Evolutionary conservation across 2,329 filamentous ascomycete genomes (phyloP), one percentile per base, ranked within the genome.

Genomic region (Helicocarpus griseus): DNA sequence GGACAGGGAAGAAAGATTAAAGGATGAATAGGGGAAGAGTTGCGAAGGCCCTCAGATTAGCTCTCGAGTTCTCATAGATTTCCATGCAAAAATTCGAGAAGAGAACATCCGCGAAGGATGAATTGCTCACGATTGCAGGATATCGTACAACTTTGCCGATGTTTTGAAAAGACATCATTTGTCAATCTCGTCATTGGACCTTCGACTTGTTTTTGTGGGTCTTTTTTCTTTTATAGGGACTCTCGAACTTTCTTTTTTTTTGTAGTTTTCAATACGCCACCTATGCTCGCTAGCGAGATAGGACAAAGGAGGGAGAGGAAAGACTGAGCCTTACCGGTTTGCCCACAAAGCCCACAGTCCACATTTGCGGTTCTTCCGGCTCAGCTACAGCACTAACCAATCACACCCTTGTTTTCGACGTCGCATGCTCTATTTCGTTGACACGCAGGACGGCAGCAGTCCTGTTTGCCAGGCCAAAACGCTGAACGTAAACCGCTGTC

Each of bases 21-120:
- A 31, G 29, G 39, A 56, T 22, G n/a, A 19, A 39, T n/a, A 46
- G n/a, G 14, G 35, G 28, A 24, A 36, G 21, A 24, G 13, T 47
- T 47, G 44, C 28, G 29, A 47, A 47, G 33, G 63, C 63, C 67
- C 68, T 71, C 69, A 67, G 69, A 71, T 71, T 69, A 71, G 69
- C 69, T 72, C 69, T 71, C 69, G 61, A 58, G 68, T 71, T 69
- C 61, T 69, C 70, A 72, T 62, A 50, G 67, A 62, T 66, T 66
- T 69, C 69, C 67, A 69, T 60, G 62, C 65, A 58, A 22, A 44
- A 29, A 17, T 14, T 39, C n/a, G 21, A 39, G 33, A 21, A 40
- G n/a, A 40, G 19, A 4, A 31, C 26, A 24, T 17, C 21, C 41
- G 13, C 2, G 41, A 19, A 33, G n/a, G 9, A 46, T 31, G 26